A percentile compares a stretch with the other conserved stretches of the same genome.
Conservation (phyloP, 768 basidiomycete species). For the Lentinula raphanica region DNA sequence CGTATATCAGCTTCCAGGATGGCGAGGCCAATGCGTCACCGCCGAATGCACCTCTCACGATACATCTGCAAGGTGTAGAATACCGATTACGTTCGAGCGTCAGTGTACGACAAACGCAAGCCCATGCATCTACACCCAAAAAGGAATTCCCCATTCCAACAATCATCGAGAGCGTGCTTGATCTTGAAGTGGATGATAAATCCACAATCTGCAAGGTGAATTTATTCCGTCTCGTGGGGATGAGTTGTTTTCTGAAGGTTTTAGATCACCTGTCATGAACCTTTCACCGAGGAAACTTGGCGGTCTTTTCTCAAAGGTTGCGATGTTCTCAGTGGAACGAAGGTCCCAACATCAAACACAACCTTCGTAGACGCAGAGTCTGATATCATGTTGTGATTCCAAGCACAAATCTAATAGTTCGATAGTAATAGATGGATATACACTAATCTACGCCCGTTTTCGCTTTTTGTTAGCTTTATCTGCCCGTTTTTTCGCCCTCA, state of each 20-base stretch:
- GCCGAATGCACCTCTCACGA: conserved; percentile 42
- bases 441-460: conserved; percentile 28
- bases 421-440: not conserved
- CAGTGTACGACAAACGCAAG: conserved; percentile 42
- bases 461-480: conserved; percentile 70
- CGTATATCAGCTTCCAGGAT: conserved; percentile 27
- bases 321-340: conserved; percentile 12
- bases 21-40: conserved; percentile 23
- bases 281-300: conserved; percentile 38
- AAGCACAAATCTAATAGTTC: not conserved
- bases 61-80: conserved; percentile 28
- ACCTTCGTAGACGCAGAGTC: not conserved
- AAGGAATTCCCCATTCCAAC: conserved; percentile 11
- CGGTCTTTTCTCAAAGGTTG: conserved; percentile 27
- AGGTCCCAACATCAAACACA: not conserved
- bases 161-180: conserved; percentile 44
- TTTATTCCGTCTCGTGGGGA: conserved; percentile 1
- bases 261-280: conserved; percentile 43
- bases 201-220: conserved; percentile 51
- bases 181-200: conserved; percentile 51
- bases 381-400: conserved; percentile 1
- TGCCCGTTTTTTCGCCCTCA: conserved; percentile 77
- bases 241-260: not conserved
- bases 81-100: conserved; percentile 45
- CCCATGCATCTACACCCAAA: conserved; percentile 13